These are phyloP conservation scores for Amaranthus hypochondriacus DNA, from an alignment of 148 eudicot species.

Conservation along the genomic window DNA sequence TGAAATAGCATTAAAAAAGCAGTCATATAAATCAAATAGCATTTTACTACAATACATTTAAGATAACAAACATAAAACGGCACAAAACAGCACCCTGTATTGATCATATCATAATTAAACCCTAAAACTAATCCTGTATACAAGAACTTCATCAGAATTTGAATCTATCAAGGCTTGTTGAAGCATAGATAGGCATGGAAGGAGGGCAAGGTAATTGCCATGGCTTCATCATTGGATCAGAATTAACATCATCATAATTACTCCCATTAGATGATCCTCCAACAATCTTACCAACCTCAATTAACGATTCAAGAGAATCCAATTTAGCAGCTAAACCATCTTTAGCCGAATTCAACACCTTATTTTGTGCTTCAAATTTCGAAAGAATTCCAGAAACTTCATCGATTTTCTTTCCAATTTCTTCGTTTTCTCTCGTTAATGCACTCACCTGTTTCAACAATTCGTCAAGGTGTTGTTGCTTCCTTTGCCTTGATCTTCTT, in stretches of 20 bases:
- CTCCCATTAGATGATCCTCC: constrained; percentile 14
- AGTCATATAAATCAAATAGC: too few species aligned
- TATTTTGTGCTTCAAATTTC: constrained; percentile 34
- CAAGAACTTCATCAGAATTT: constrained; percentile 3
- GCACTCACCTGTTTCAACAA: constrained; percentile 32
- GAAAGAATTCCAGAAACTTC: constrained; percentile 17
- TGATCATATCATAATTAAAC: not conserved
- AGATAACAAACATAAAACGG: too few species aligned
- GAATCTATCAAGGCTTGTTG: constrained; percentile 19
- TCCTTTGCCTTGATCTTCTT: constrained; percentile 57
- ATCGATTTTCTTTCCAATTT: constrained; percentile 24
- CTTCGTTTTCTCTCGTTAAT: constrained; percentile 29
- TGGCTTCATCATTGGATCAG: constrained; percentile 35
- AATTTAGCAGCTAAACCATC: constrained; percentile 42
- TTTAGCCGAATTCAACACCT: constrained; percentile 29
- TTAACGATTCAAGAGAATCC: constrained; percentile 38
- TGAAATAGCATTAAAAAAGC: too few species aligned
- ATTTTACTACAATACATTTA: too few species aligned
- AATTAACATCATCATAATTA: constrained; percentile 13
- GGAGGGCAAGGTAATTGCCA: constrained; percentile 37
- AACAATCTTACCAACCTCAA: constrained; percentile 30
- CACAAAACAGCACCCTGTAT: not conserved
- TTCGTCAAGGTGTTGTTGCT: constrained; percentile 55
- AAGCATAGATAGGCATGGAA: constrained; percentile 20
- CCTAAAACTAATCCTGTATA: not conserved